Evolutionary conservation across 2,329 filamentous ascomycete species (phyloP).

Genomic region (Cercospora citrullina): DNA sequence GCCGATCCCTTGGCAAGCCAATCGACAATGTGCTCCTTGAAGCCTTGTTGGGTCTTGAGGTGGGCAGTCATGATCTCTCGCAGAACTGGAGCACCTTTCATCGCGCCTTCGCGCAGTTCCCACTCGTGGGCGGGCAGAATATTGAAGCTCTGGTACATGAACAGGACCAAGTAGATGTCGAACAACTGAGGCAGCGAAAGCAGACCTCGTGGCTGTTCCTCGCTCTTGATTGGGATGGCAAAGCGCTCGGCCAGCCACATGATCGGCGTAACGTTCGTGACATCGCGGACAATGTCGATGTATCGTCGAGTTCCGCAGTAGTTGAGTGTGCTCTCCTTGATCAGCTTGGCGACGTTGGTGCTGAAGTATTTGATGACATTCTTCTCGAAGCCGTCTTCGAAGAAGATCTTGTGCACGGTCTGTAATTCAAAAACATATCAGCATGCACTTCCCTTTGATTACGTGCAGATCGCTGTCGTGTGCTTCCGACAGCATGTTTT

Average conservation of each 20-base stretch:
- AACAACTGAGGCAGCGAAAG: slow-evolving; percentile 51
- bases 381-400: slow-evolving; percentile 48
- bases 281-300: slow-evolving; percentile 61
- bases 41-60: slow-evolving; percentile 48
- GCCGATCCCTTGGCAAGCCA: slow-evolving; percentile 52
- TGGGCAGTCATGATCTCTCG: slow-evolving; percentile 47
- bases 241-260: slow-evolving; percentile 65
- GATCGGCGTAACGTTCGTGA: slow-evolving; percentile 67
- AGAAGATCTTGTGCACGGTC: slow-evolving; percentile 49
- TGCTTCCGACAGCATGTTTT: not conserved
- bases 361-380: slow-evolving; percentile 49
- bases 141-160: slow-evolving; percentile 57
- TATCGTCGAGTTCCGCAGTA: slow-evolving; percentile 49
- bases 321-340: slow-evolving; percentile 50
- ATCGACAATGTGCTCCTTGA: slow-evolving; percentile 48
- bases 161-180: slow-evolving; percentile 47
- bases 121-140: slow-evolving; percentile 52
- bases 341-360: slow-evolving; percentile 46
- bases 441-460: not conserved
- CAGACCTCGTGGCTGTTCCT: slow-evolving; percentile 59
- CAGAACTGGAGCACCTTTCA: slow-evolving; percentile 43
- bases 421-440: slow-evolving; percentile 20
- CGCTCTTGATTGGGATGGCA: slow-evolving; percentile 66
- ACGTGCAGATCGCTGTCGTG: not conserved
- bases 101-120: slow-evolving; percentile 50